Conservation (phyloP, 176 grass and related monocot species). For the Eremochloa ophiuroides region DNA sequence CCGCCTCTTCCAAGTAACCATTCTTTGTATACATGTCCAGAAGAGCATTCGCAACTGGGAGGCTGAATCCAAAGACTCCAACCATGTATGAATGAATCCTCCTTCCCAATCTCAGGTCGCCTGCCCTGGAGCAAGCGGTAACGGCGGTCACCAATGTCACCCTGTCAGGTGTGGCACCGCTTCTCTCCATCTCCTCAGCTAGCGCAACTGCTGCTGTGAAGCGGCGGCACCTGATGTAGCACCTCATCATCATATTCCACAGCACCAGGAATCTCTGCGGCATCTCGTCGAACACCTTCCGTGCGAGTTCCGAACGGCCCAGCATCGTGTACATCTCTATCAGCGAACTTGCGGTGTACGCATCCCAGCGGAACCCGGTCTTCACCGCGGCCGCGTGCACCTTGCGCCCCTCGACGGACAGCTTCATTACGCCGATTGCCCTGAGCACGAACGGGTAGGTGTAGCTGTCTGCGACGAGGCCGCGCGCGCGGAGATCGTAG, state of each 20-base stretch:
- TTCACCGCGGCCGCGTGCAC: constrained; percentile 36
- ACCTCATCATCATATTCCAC: constrained; percentile 62
- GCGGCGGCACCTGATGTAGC: constrained; percentile 38
- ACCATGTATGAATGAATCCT: constrained; percentile 54
- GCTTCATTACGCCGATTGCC: constrained; percentile 44
- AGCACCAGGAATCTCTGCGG: constrained; percentile 24
- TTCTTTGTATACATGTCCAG: constrained; percentile 67
- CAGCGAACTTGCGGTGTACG: constrained; percentile 51
- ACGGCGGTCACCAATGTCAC: constrained; percentile 34
- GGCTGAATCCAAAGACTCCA: constrained; percentile 34
- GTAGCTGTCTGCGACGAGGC: constrained; percentile 57
- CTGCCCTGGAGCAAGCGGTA: constrained; percentile 41
- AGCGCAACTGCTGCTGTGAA: constrained; percentile 31
- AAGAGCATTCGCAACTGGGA: constrained; percentile 55
- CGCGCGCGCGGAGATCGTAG: constrained; percentile 40
- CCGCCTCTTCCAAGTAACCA: constrained; percentile 41
- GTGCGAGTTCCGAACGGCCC: constrained; percentile 13
- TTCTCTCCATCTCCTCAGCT: constrained; percentile 39
- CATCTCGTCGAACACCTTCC: constrained; percentile 58
- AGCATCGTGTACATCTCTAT: constrained; percentile 53
- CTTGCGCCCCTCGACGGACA: constrained; percentile 42
- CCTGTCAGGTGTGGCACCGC: constrained; percentile 35
- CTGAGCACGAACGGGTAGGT: constrained; percentile 66
- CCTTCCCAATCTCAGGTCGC: constrained; percentile 47
- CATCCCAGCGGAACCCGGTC: constrained; percentile 48